Evolutionary conservation across 257 asterid genomes (phyloP).

Genomic region (Salvia miltiorrhiza): DNA sequence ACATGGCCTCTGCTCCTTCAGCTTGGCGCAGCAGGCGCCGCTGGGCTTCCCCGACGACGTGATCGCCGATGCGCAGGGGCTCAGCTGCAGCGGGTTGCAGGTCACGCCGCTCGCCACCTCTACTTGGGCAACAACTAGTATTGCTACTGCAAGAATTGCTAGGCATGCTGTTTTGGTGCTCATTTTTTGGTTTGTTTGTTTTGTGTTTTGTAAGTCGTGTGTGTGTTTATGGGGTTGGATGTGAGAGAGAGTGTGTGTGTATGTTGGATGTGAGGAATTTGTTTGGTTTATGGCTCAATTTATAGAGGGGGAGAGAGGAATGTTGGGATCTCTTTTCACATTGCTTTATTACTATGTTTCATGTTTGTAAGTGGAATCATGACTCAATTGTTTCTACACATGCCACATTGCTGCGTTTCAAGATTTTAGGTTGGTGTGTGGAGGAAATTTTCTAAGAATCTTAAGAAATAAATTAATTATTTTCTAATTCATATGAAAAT

Average conservation of each 20-base stretch:
- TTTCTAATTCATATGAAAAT: too few relatives aligned
- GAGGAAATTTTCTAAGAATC: not conserved
- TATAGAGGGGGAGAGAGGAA: slow-evolving; percentile 25
- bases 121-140: slow-evolving; percentile 32
- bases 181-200: not conserved
- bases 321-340: not conserved
- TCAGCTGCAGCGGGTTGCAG: slow-evolving; percentile 74
- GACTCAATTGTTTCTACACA: slow-evolving; percentile 25
- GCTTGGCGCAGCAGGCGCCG: slow-evolving; percentile 52
- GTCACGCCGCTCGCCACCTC: slow-evolving; percentile 41
- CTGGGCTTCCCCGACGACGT: slow-evolving; percentile 51
- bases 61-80: slow-evolving; percentile 72
- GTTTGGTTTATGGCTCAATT: slow-evolving; percentile 24
- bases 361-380: slow-evolving; percentile 26
- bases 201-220: not conserved
- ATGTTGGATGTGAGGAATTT: not conserved
- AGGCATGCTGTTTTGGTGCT: slow-evolving; percentile 27
- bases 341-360: not conserved
- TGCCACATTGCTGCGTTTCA: slow-evolving; percentile 5
- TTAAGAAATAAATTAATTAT: too few relatives aligned
- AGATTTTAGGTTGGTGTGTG: not conserved
- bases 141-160: slow-evolving; percentile 29
- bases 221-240: not conserved
- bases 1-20: slow-evolving; percentile 78
- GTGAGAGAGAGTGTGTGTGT: too few relatives aligned